These are phyloP conservation scores for Pseudocercospora fuligena DNA, from an alignment of 2,329 filamentous ascomycete genomes.

Conservation along the genomic window DNA sequence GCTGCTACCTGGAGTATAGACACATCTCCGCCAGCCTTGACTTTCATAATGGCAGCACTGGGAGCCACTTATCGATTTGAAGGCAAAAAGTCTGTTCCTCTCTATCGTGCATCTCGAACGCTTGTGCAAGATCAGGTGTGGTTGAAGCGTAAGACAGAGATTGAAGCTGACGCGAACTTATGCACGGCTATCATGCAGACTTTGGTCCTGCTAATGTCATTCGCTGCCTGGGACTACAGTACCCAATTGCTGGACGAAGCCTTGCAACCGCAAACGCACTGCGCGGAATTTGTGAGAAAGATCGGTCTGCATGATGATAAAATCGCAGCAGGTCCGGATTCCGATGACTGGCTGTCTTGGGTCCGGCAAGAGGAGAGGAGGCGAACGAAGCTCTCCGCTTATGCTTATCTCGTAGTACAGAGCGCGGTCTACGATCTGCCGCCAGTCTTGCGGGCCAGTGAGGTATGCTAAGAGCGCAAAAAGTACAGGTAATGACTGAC, in stretches of 20 bases:
- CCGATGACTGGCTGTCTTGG: slow-evolving; percentile 29
- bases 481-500: background rate
- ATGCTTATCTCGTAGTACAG: slow-evolving; percentile 4
- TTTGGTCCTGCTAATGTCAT: slow-evolving; percentile 40
- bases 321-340: background rate
- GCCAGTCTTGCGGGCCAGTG: background rate
- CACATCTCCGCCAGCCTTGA: slow-evolving; percentile 40
- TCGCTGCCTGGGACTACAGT: slow-evolving; percentile 41
- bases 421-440: slow-evolving; percentile 6
- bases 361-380: slow-evolving; percentile 37
- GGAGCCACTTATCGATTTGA: slow-evolving; percentile 44
- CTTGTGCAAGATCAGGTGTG: slow-evolving; percentile 35
- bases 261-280: slow-evolving; percentile 37
- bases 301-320: background rate
- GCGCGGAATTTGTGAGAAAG: slow-evolving; percentile 39
- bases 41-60: slow-evolving; percentile 41
- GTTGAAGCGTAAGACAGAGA: background rate
- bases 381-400: slow-evolving; percentile 28
- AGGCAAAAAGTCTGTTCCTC: slow-evolving; percentile 35
- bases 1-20: slow-evolving; percentile 40
- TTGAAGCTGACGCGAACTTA: background rate
- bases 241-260: slow-evolving; percentile 40
- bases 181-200: slow-evolving; percentile 13
- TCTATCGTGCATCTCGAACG: slow-evolving; percentile 39
- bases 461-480: background rate